Conservation (phyloP, 768 basidiomycete species). For the Russula abietina region DNA sequence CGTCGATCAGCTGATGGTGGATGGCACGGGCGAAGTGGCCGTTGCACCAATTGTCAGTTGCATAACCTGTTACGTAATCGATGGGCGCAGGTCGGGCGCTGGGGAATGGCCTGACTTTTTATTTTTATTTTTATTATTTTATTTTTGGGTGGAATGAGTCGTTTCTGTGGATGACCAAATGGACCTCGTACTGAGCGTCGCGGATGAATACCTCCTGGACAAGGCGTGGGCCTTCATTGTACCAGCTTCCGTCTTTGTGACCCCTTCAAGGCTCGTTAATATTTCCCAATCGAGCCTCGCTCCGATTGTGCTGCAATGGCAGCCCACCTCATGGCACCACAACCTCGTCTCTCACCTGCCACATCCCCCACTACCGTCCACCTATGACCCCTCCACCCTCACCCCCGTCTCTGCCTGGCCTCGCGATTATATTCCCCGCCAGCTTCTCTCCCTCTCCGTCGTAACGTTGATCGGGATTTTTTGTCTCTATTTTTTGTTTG, state of each 20-base stretch:
- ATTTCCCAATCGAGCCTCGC: conserved; percentile 23
- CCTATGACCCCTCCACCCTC: conserved; percentile 28
- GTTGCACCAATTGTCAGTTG: too few relatives aligned
- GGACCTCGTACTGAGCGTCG: conserved; percentile 74
- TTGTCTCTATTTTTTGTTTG: conserved; percentile 83
- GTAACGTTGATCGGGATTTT: conserved; percentile 80
- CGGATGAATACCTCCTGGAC: conserved; percentile 75
- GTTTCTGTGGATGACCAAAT: conserved; percentile 36
- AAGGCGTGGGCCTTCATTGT: conserved; percentile 67
- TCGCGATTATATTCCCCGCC: conserved; percentile 74
- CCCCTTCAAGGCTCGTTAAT: conserved; percentile 19
- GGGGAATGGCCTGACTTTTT: conserved; percentile 9
- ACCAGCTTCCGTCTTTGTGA: conserved; percentile 41
- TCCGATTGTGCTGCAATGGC: conserved; percentile 30
- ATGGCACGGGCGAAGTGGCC: too few relatives aligned
- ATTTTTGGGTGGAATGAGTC: neutral
- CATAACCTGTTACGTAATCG: neutral
- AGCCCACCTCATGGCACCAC: conserved; percentile 37
- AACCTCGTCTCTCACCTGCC: conserved; percentile 51
- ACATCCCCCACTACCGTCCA: conserved; percentile 43
- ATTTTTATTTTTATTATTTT: too few relatives aligned
- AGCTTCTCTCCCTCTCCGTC: conserved; percentile 60
- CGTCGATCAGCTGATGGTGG: too few relatives aligned
- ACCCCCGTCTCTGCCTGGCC: conserved; percentile 67
- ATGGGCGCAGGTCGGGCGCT: neutral